phyloP scores from a whole-genome alignment of 768 basidiomycete genomes.

The Agrocybe pediades region DNA sequence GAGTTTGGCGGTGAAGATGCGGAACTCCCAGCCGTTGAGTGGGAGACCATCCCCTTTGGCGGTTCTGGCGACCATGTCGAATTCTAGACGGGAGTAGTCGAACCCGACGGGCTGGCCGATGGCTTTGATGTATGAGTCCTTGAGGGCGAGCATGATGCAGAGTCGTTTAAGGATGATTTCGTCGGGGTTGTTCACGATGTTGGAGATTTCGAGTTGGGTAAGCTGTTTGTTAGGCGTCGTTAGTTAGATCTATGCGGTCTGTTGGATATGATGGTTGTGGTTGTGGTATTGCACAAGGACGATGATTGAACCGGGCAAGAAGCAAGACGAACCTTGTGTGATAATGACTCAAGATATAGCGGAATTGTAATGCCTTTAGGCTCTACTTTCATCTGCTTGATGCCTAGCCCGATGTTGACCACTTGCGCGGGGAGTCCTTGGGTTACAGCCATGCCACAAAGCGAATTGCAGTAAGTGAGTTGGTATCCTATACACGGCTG shows the following conservation, averaged over 20 bases:
- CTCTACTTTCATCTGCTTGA: constrained; percentile 67
- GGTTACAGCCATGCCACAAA: constrained; percentile 86
- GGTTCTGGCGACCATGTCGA: constrained; percentile 64
- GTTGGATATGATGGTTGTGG: background rate
- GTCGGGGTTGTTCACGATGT: constrained; percentile 54
- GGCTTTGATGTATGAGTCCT: constrained; percentile 81
- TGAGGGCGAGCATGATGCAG: constrained; percentile 77
- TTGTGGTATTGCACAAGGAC: background rate
- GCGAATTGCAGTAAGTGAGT: constrained; percentile 63
- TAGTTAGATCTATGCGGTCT: background rate
- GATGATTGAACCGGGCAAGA: background rate
- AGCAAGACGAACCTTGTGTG: constrained; percentile 64
- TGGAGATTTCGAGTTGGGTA: constrained; percentile 48
- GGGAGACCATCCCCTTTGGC: constrained; percentile 70
- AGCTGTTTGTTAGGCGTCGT: constrained; percentile 12
- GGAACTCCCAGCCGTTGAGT: constrained; percentile 84
- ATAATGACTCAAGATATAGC: constrained; percentile 70
- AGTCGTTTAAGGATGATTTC: constrained; percentile 72
- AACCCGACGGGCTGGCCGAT: constrained; percentile 82
- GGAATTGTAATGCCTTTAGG: constrained; percentile 59
- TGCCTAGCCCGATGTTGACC: constrained; percentile 80
- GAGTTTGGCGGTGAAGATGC: constrained; percentile 73
- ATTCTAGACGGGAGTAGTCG: constrained; percentile 81
- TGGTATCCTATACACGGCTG: constrained; percentile 83
- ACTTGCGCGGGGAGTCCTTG: constrained; percentile 77